Evolutionary conservation across 495 filamentous ascomycete species (phyloP), one percentile per base, ranked within the genome.

Genomic region (Podospora australis): DNA sequence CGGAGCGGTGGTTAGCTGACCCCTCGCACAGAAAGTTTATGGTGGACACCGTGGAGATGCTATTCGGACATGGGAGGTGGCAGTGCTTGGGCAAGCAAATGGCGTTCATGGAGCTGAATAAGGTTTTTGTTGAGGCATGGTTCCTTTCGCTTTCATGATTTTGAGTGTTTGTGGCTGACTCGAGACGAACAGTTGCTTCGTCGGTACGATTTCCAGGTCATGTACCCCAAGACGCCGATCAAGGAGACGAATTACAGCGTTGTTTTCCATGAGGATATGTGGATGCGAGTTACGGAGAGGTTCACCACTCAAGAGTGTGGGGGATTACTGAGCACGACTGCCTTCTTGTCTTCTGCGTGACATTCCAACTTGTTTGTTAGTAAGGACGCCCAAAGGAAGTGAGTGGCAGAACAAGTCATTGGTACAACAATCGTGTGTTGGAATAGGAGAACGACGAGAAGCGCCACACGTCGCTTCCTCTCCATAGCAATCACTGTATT

Each of bases 1-100:
- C 79, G 0, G 77, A 76, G 47, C 59, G 77, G 30, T 81, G 75
- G 73, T 65, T 80, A 4, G 55, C 39, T 6, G 23, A 44, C n/a
- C 46, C 41, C 2, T 64, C 63, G 39, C 48, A 57, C 48, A 19
- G 45, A 2, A 48, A 46, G 30, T 41, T 34, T 24, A 73, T 73
- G 71, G 58, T 67, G 30, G 54, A 44, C 2, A 45, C 45, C 11
- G 39, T 55, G 7, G 59, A 61, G 26, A 22, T 60, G 2, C 35
- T 56, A 44, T 65, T 64, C 50, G 65, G 67, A 2, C 61, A 52
- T 44, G 70, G 69, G 1, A 43, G 60, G 24, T 70, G 58, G 38
- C 32, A 36, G 24, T 73, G 69, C 26, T 34, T 71, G 43, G 70
- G 70, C 11, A 62, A 63, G 50, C 39, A 47, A 0, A 58, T 72